phyloP scores from a whole-genome alignment of 73 alveolate genomes.

The Paramecium octaurelia region DNA sequence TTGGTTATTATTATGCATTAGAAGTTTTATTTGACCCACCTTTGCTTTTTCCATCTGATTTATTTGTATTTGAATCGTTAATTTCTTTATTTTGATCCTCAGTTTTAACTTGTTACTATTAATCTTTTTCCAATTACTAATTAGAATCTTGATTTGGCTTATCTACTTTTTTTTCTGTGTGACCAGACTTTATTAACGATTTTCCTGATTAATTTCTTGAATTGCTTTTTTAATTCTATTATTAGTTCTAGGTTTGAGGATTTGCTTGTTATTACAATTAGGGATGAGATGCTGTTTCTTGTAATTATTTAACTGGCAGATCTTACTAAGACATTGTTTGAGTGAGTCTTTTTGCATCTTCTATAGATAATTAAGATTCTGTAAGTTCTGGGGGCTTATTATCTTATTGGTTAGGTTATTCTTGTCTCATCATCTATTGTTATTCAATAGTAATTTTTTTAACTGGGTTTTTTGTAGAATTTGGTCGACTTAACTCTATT shows the following conservation, averaged over 20 bases:
- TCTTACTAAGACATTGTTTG: not conserved
- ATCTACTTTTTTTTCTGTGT: not conserved
- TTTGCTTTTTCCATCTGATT: not conserved
- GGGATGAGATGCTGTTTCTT: not conserved
- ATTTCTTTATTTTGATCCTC: not conserved
- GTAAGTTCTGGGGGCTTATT: not conserved
- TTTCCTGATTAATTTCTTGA: not conserved
- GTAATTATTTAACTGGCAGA: not conserved
- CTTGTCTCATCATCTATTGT: not conserved
- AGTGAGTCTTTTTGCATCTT: not conserved
- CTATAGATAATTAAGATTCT: not conserved
- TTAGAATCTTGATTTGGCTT: not conserved
- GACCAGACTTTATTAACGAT: not conserved
- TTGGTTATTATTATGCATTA: not conserved
- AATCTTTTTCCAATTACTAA: not conserved
- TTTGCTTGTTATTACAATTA: not conserved
- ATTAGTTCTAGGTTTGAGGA: not conserved
- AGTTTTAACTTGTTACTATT: not conserved
- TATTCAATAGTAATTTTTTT: not conserved
- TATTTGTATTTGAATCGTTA: not conserved
- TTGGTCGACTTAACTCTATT: not conserved
- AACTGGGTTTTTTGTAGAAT: not conserved
- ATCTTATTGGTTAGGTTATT: not conserved
- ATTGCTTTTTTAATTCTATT: not conserved
- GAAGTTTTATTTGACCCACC: not conserved